Evolutionary conservation across 306 rosid species (phyloP).

Genomic region (Hippophae tibetana): DNA sequence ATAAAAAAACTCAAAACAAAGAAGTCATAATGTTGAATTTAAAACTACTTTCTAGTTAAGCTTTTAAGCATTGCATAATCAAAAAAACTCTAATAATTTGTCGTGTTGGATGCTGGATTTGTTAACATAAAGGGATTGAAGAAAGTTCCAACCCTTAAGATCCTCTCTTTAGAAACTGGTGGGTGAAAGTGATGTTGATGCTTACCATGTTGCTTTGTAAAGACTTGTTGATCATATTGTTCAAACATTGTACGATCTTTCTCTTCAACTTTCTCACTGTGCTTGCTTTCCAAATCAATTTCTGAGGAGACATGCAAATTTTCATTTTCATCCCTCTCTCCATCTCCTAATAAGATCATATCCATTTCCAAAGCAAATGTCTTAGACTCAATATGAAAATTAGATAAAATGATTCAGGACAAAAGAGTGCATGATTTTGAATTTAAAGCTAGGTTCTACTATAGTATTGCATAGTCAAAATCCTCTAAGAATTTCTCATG

Average conservation of each 20-base stretch:
- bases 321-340: background rate
- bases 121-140: no score
- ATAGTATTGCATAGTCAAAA: background rate
- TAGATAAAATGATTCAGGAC: no score
- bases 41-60: no score
- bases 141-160: no score
- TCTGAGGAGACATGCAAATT: background rate
- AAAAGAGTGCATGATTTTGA: no score
- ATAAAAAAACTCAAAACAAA: no score
- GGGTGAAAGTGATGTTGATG: slow-evolving; percentile 1
- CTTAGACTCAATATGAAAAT: no score
- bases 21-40: no score
- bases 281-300: background rate
- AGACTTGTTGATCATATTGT: background rate
- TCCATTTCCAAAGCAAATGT: no score
- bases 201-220: slow-evolving; percentile 8
- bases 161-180: background rate
- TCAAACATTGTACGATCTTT: background rate
- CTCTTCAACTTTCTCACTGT: background rate
- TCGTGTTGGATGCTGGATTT: no score
- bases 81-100: no score
- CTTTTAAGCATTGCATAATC: no score
- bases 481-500: background rate
- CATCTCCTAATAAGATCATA: background rate
- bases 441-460: background rate